Conservation (phyloP, 306 rosid genomes). For the Citrullus mucosospermus region DNA sequence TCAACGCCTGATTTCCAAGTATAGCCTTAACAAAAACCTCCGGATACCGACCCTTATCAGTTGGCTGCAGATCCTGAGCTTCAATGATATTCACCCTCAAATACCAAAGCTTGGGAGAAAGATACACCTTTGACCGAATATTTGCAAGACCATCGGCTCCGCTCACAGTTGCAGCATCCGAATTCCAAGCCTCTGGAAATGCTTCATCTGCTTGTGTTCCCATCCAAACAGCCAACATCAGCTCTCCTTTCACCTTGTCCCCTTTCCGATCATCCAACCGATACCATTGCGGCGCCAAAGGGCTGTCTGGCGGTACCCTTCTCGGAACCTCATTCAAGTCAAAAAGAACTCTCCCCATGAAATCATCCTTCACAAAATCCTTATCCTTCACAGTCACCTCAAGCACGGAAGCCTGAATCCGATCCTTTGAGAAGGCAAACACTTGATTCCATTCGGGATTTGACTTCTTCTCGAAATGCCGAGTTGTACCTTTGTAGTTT, state of each 20-base stretch:
- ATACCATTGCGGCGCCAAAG: slow-evolving; percentile 88
- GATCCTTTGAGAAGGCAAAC: slow-evolving; percentile 75
- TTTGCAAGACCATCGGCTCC: slow-evolving; percentile 53
- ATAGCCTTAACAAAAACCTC: slow-evolving; percentile 48
- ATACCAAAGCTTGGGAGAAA: slow-evolving; percentile 67
- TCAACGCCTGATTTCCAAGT: slow-evolving; percentile 42
- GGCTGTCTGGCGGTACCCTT: slow-evolving; percentile 84
- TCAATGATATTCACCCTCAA: slow-evolving; percentile 58
- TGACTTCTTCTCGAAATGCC: slow-evolving; percentile 65
- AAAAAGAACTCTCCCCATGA: slow-evolving; percentile 67
- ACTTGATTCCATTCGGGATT: slow-evolving; percentile 77
- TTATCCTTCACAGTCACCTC: slow-evolving; percentile 82
- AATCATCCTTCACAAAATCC: slow-evolving; percentile 67
- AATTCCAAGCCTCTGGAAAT: slow-evolving; percentile 74
- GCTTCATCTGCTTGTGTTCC: slow-evolving; percentile 94
- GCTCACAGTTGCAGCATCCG: slow-evolving; percentile 48
- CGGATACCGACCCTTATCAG: slow-evolving; percentile 49
- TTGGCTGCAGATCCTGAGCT: slow-evolving; percentile 50
- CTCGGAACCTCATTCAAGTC: slow-evolving; percentile 71
- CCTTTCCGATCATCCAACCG: slow-evolving; percentile 61
- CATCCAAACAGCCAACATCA: slow-evolving; percentile 91
- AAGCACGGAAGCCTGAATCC: slow-evolving; percentile 72
- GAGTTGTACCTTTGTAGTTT: slow-evolving; percentile 69
- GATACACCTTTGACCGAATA: slow-evolving; percentile 51
- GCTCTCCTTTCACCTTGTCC: slow-evolving; percentile 66